Percentiles rank a stretch among this genome's conserved stretches.
Evolutionary conservation across 2,329 filamentous ascomycete genomes (phyloP).

Genomic region (Xylaria sp.): DNA sequence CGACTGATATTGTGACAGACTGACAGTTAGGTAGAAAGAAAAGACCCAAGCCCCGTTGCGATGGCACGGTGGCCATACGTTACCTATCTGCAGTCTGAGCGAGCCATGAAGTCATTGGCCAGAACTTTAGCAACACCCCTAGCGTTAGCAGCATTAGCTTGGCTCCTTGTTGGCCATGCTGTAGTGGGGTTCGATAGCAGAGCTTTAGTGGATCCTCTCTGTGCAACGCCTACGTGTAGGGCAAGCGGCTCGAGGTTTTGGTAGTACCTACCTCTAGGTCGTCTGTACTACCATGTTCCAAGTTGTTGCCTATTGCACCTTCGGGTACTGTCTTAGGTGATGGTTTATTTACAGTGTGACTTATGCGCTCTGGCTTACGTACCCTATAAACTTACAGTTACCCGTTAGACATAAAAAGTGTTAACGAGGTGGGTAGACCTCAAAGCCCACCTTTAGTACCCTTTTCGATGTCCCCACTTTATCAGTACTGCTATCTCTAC

Average conservation of each 20-base stretch:
- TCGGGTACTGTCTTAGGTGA: background rate
- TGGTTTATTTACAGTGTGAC: slow-evolving; percentile 17
- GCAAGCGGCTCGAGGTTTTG: background rate
- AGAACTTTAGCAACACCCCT: slow-evolving; percentile 7
- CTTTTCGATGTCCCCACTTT: slow-evolving; percentile 9
- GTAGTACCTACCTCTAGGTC: background rate
- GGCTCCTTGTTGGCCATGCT: slow-evolving; percentile 28
- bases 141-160: background rate
- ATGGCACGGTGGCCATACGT: slow-evolving; percentile 29
- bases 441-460: background rate
- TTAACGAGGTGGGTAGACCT: no score
- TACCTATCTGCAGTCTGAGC: slow-evolving; percentile 26
- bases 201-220: slow-evolving; percentile 9
- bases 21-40: background rate
- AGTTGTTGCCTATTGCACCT: background rate
- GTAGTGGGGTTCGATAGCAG: slow-evolving; percentile 17
- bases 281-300: background rate
- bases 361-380: slow-evolving; percentile 11
- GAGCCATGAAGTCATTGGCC: slow-evolving; percentile 41
- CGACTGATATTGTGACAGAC: slow-evolving; percentile 23
- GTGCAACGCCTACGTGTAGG: background rate
- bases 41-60: slow-evolving; percentile 10
- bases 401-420: no score
- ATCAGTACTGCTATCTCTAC: slow-evolving; percentile 30
- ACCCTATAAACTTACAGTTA: no score